A percentile compares a stretch with the other conserved stretches of the same genome.
phyloP scores from a whole-genome alignment of 2,329 filamentous ascomycete species.

The Aspergillus neotritici region DNA sequence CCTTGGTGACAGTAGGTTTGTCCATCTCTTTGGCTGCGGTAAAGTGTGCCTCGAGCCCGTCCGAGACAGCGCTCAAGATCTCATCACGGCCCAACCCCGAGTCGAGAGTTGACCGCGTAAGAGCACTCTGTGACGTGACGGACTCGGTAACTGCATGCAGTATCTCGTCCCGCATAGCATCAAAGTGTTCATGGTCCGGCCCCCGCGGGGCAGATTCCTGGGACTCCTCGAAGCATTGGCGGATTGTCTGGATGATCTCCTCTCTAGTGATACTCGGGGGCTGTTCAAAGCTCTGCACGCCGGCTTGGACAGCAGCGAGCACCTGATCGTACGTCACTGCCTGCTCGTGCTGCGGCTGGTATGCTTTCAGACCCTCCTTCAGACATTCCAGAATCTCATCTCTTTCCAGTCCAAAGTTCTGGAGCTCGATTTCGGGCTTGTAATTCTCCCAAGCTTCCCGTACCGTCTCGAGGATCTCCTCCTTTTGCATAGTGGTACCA shows the following conservation, averaged over 20 bases:
- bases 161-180: slow-evolving; percentile 28
- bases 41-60: slow-evolving; percentile 49
- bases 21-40: slow-evolving; percentile 52
- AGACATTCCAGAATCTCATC: slow-evolving; percentile 86
- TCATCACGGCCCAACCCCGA: slow-evolving; percentile 48
- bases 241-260: slow-evolving; percentile 51
- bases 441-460: slow-evolving; percentile 90
- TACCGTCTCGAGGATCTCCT: slow-evolving; percentile 81
- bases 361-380: slow-evolving; percentile 76
- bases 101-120: slow-evolving; percentile 27
- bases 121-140: slow-evolving; percentile 26
- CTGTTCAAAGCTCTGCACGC: slow-evolving; percentile 72
- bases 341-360: slow-evolving; percentile 49
- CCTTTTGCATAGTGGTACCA: slow-evolving; percentile 57
- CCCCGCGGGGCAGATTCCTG: slow-evolving; percentile 10
- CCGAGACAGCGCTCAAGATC: slow-evolving; percentile 55
- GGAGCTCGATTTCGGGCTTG: slow-evolving; percentile 85
- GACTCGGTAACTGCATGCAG: slow-evolving; percentile 29
- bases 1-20: slow-evolving; percentile 24
- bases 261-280: slow-evolving; percentile 68
- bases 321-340: slow-evolving; percentile 77
- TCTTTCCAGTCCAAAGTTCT: slow-evolving; percentile 82
- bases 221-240: not conserved
- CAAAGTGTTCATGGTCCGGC: slow-evolving; percentile 24
- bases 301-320: slow-evolving; percentile 77